Evolutionary conservation across 1,284 basidiomycete species (phyloP).

Genomic region (Trichosporon asahii): DNA sequence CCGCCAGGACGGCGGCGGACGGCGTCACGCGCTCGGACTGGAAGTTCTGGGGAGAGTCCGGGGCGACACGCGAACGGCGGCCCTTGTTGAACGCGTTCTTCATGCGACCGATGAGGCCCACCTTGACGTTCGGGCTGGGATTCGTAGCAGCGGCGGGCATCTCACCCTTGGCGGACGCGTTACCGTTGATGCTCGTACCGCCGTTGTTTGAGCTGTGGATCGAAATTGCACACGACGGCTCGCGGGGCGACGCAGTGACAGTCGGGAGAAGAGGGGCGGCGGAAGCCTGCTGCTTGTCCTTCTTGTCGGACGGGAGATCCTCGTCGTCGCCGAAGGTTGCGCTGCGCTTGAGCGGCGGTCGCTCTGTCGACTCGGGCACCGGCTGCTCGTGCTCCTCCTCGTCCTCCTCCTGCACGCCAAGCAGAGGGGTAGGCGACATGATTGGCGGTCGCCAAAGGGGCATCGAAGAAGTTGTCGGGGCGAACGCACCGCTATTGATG

Average conservation of each 20-base stretch:
- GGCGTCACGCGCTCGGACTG: slow-evolving; percentile 18
- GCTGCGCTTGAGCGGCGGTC: slow-evolving; percentile 18
- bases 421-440: slow-evolving; percentile 20
- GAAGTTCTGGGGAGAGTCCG: slow-evolving; percentile 21
- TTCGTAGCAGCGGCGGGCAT: not conserved
- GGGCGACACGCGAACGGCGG: not conserved
- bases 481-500: slow-evolving; percentile 13
- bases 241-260: slow-evolving; percentile 18
- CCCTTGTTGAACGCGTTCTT: slow-evolving; percentile 16
- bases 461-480: slow-evolving; percentile 13
- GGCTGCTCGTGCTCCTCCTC: slow-evolving; percentile 17
- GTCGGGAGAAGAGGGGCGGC: slow-evolving; percentile 13
- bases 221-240: not conserved
- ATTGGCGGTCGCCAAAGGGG: slow-evolving; percentile 20
- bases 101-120: slow-evolving; percentile 17
- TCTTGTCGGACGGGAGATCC: slow-evolving; percentile 7
- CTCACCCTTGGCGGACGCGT: not conserved
- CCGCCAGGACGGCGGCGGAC: not conserved
- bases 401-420: slow-evolving; percentile 24
- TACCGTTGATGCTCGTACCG: not conserved
- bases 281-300: slow-evolving; percentile 7
- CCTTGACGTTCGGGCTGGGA: slow-evolving; percentile 1
- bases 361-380: slow-evolving; percentile 8
- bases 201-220: slow-evolving; percentile 5
- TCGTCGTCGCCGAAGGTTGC: slow-evolving; percentile 27